Base-by-base conservation (phyloP, 768 basidiomycete genomes). In the Kwoniella dejecticola region DNA sequence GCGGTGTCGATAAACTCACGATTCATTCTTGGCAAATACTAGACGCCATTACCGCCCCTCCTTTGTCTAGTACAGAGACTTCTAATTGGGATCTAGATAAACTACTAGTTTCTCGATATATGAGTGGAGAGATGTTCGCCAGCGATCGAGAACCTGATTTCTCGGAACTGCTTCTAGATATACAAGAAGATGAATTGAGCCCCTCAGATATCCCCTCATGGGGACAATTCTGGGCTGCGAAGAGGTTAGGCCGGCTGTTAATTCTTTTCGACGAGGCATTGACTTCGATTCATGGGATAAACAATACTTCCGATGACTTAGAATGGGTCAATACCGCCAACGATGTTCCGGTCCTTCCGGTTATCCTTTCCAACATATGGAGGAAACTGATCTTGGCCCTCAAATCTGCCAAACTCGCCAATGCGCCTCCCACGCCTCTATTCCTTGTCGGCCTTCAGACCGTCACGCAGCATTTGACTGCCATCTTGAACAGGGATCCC, bases 21-120 rank as follows among this genome's bases (percentile, higher is more conserved):
- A 45, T 62, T 17, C 65, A 71, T 36, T 69, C 68, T 1, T 77
- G 73, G 75, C 33, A 55, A 4, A 71, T 75, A 8, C 47, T 78
- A 26, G 52, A 53, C 5, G 75, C 77, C 10, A 68, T 78, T 46
- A 72, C 74, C 12, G 53, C 56, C 27, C 38, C 57, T 4, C 26
- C 58, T 17, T 21, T 45, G n/a, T n/a, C n/a, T n/a, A n/a, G n/a
- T 4, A 13, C 23, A 3, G 40, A 52, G 10, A 24, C 53, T 15
- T 15, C 47, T 0, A 27, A 26, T 7, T 72, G 72, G 72, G 52
- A 54, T 12, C 60, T 78, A 12, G 70, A 75, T 55, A 55, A 58
- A 6, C 54, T 78, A 11, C 61, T 76, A 3, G 62, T 54, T 15
- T 15, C 53, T 24, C 60, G 62, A 29, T 78, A 70, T 52, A 61